Evolutionary conservation across 495 filamentous ascomycete species (phyloP), one percentile per base, ranked within the genome.

Genomic region (Penicillium bovifimosum): DNA sequence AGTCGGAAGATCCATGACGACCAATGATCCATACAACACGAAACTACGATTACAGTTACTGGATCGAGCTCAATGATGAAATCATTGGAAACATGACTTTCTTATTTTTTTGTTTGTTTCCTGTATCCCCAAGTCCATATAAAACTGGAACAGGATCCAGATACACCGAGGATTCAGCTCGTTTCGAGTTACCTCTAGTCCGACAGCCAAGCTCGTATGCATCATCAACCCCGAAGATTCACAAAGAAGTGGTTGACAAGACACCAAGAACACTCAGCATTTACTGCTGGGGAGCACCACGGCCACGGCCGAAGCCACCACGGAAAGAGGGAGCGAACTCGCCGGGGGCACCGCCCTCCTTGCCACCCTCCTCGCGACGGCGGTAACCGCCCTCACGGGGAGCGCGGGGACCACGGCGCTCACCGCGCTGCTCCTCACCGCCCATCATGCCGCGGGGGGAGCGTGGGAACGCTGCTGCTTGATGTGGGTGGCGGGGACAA

Each of bases 391-490:
- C 91, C 78, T 95, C 90, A 71, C 90, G 87, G 72, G 90, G 86
- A 65, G 84, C 85, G 73, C 87, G 81, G 66, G 83, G 84, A 76
- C 46, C 46, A 16, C 86, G 85, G 69, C 89, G 81, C 73, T 90
- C 87, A 61, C 48, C 48, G 48, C 81, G 79, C 64, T 91, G 79
- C 64, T 91, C 87, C 70, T 95, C 93, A 74, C 87, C 91, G 68
- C 92, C 90, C 80, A 96, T 83, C 93, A 98, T 96, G 64, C 93
- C 93, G 65, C 92, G 90, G 61, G 93, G 67, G 95, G 95, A 73
- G 90, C 91, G 75, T 98, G 91, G 61, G 90, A 93, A 76, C 95
- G 90, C 82, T 96, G 91, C 81, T 96, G 90, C 87, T 98, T 98
- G 82, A 98, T 96, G 84, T 98, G 93, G 68, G 93, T 98, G 61